Evolutionary conservation across 2,329 filamentous ascomycete species (phyloP).

Genomic region (Byssochlamys sp.): DNA sequence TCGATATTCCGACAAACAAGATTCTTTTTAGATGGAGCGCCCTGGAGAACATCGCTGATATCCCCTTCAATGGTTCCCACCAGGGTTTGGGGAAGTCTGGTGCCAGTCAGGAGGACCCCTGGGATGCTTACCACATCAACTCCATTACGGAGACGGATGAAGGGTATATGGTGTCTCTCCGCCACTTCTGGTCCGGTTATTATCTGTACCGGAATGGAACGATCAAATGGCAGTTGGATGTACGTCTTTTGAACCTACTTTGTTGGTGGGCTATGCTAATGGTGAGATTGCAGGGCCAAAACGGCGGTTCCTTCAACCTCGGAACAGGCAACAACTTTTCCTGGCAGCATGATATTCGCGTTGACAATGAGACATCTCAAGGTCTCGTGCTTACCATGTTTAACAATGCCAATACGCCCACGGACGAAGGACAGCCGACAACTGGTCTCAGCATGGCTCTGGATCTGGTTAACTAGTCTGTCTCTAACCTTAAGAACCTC

Average conservation of each 20-base stretch:
- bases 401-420: constrained; percentile 23
- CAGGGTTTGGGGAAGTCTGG: constrained; percentile 13
- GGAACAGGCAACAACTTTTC: constrained; percentile 14
- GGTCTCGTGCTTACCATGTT: constrained; percentile 23
- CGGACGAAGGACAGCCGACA: constrained; percentile 10
- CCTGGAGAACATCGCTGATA: constrained; percentile 17
- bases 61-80: constrained; percentile 17
- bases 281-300: constrained; percentile 12
- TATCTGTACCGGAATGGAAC: constrained; percentile 22
- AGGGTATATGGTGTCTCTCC: constrained; percentile 26
- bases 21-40: constrained; percentile 26
- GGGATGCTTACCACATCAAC: constrained; percentile 30
- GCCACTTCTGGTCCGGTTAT: constrained; percentile 26
- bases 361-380: constrained; percentile 25
- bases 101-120: constrained; percentile 17
- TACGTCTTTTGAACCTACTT: constrained; percentile 3
- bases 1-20: constrained; percentile 26
- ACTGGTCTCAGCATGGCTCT: constrained; percentile 16
- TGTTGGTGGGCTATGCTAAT: neutral
- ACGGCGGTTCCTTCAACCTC: constrained; percentile 17
- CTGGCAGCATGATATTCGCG: constrained; percentile 29
- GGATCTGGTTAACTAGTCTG: constrained; percentile 15
- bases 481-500: constrained; percentile 13
- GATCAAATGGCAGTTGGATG: constrained; percentile 19
- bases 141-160: constrained; percentile 22